A percentile compares a stretch with the other conserved stretches of the same genome.
These are phyloP conservation scores for Diatrype stigma DNA, from an alignment of 2,329 filamentous ascomycete genomes.

Conservation along the genomic window DNA sequence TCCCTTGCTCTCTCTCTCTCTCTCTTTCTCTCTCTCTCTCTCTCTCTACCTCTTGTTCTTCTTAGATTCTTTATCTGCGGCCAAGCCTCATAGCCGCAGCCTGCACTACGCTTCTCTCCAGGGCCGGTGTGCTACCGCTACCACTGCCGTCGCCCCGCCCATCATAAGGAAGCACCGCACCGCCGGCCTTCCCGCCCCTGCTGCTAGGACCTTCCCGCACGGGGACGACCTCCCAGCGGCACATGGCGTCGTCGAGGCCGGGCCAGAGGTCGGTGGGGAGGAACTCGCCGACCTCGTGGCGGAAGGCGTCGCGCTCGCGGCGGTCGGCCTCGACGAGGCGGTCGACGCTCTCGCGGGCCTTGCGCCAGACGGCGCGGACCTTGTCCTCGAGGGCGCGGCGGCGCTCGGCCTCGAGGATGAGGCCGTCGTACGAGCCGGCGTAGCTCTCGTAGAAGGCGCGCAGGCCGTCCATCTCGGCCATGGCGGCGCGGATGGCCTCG, in stretches of 20 bases:
- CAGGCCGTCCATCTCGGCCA: conserved; percentile 73
- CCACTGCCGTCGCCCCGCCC: conserved; percentile 14
- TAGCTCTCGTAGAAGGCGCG: conserved; percentile 86
- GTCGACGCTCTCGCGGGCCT: conserved; percentile 73
- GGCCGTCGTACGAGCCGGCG: conserved; percentile 73
- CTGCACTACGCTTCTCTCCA: conserved; percentile 27
- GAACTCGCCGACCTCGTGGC: conserved; percentile 77
- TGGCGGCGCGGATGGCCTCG: conserved; percentile 60
- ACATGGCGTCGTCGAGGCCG: conserved; percentile 60
- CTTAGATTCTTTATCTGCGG: conserved; percentile 2
- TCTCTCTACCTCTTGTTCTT: too few relatives aligned
- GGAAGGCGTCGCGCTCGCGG: conserved; percentile 71
- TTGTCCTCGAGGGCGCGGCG: conserved; percentile 69
- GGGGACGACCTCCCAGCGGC: conserved; percentile 45
- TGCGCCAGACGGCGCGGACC: conserved; percentile 69
- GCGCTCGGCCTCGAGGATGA: conserved; percentile 79
- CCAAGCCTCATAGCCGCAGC: conserved; percentile 18
- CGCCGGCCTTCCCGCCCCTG: too few relatives aligned
- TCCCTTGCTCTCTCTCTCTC: too few relatives aligned
- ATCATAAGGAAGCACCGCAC: too few relatives aligned
- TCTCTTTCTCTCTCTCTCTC: too few relatives aligned
- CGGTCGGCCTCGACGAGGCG: conserved; percentile 70
- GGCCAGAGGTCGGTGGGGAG: conserved; percentile 86
- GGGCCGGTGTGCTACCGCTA: conserved; percentile 20
- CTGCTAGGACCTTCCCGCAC: conserved; percentile 15